Evolutionary conservation across 2,329 filamentous ascomycete genomes (phyloP).

Genomic region (Polytolypa hystricis): DNA sequence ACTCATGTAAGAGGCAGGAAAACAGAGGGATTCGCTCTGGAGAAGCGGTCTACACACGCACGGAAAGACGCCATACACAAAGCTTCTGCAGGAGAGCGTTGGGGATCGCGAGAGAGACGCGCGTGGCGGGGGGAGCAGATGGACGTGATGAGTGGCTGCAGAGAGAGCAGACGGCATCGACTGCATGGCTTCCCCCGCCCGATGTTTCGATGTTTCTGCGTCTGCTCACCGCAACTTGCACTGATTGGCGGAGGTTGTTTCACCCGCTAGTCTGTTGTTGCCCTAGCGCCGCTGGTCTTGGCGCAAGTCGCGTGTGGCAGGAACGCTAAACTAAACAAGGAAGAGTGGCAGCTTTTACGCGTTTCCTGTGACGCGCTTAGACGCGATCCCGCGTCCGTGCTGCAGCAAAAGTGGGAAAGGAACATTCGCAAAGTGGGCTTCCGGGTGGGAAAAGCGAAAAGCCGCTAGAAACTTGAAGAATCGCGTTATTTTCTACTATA

Average conservation of each 20-base stretch:
- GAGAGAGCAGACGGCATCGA: too few species aligned
- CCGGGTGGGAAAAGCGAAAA: too few species aligned
- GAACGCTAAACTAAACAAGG: too few species aligned
- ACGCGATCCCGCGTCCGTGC: too few species aligned
- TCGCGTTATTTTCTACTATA: too few species aligned
- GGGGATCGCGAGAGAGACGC: conserved; percentile 8
- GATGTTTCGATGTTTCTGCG: background rate
- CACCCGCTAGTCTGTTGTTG: background rate
- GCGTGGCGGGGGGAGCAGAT: conserved; percentile 8
- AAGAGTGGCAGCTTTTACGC: background rate
- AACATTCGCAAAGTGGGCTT: too few species aligned
- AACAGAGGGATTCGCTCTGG: conserved; percentile 9
- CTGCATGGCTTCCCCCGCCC: too few species aligned
- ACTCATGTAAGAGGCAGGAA: conserved; percentile 6
- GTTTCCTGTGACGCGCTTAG: background rate
- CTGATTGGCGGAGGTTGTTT: too few species aligned
- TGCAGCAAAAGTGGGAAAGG: too few species aligned
- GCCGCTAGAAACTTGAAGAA: too few species aligned
- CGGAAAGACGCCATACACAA: conserved; percentile 2
- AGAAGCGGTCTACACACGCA: conserved; percentile 7
- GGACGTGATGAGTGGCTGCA: conserved; percentile 12
- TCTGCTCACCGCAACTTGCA: conserved; percentile 1
- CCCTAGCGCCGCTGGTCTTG: too few species aligned
- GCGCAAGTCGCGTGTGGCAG: too few species aligned
- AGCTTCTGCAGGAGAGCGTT: conserved; percentile 4